Evolutionary conservation across 768 basidiomycete genomes (phyloP), one percentile per base, ranked within the genome.

Genomic region (Termitomyces sp.): DNA sequence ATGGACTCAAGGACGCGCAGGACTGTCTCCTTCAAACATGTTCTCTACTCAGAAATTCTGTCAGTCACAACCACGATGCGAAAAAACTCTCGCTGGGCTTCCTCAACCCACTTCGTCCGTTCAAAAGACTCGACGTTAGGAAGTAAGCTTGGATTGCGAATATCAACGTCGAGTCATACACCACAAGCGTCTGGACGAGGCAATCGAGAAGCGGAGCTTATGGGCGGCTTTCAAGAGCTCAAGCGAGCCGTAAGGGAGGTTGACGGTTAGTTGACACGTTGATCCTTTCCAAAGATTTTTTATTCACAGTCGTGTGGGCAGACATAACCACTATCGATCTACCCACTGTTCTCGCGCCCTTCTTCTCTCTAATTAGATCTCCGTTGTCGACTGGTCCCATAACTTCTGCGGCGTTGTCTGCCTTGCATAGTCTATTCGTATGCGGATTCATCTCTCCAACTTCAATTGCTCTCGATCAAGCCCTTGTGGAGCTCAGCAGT

Each of bases 21-120:
- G 57, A 62, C 70, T 51, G 76, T 83, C 53, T 81, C 86, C n/a
- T 70, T 75, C 45, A 85, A 85, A 56, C 88, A 93, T 79, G 80
- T 97, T 42, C 70, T 98, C 34, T 83, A 90, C 58, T 88, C 93
- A 42, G 94, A 98, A 76, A 89, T 98, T 58, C 80, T 94, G 49
- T 78, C 90, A 17, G 91, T 98, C 61, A 97, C 93, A 35, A 89
- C 91, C 2, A 81, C 84, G 19, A 98, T 99, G 95, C 90, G 96
- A 69, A 93, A 94, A 76, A 98, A 98, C 73, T 93, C 95, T 45
- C 84, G 97, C 43, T 98, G 96, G 96, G 89, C 95, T 17, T 84
- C 89, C 12, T 81, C 81, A 44, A 80, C 80, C 26, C 81, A 84
- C 64, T 81, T 80, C 24, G 76, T 83, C 63, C 77, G 78, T 51